Evolutionary conservation across 176 grass and related monocot species (phyloP), one percentile per base, ranked within the genome.

Genomic region (Themeda triandra): DNA sequence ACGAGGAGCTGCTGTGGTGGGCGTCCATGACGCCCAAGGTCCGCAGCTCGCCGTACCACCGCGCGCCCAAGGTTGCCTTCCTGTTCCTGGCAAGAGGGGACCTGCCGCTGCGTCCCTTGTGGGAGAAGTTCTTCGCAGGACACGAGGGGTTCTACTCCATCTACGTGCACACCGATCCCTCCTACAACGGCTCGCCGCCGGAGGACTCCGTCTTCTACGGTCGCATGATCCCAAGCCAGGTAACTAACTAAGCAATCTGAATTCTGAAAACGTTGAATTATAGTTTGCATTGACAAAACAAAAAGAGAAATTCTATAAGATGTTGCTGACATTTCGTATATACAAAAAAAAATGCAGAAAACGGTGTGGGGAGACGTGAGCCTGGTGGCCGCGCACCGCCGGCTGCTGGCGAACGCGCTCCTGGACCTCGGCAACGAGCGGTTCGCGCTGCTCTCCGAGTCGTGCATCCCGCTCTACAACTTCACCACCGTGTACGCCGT

Each of bases 41-140:
- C 35, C 25, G 10, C 14, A 46, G 31, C 78, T 37, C 53, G 58
- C 80, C 84, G 53, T 84, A 80, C 83, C 62, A 44, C 8, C 72
- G 59, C 72, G 76, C 73, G 73, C 86, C 85, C 10, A 97, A 94
- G 86, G 72, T 94, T 4, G 92, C 95, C 13, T 98, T 98, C 84
- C 3, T 98, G 84, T 97, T 97, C 87, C 86, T 94, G 44, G 86
- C 70, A 9, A 87, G 75, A 75, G 86, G 90, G 11, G 46, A 77
- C 30, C 59, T 94, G 44, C 95, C 84, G 5, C 39, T 97, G 17
- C 88, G 92, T 28, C 92, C 86, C 14, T 27, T 92, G 19, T 97
- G 95, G 95, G 95, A 98, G 49, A 85, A 86, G 67, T 98, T 93
- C 88, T 94, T 98, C 79, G 25, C 88, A 1, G 92, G 95, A 1